Conservation (phyloP, 148 eudicot genomes). For the Vaccinium darrowii region DNA sequence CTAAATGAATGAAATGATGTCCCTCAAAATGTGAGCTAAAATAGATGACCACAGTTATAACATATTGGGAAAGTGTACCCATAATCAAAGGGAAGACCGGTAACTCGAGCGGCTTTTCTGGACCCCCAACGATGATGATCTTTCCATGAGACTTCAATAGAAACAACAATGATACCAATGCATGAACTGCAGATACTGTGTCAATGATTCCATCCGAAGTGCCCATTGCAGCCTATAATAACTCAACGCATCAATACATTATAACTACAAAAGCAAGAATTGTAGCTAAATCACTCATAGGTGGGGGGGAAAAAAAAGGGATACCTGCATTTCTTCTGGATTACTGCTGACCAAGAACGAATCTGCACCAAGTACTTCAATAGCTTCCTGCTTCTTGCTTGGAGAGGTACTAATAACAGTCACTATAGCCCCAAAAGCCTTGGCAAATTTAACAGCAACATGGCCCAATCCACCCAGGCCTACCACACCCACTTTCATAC, state of each 20-base stretch:
- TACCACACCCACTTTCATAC: constrained; percentile 28
- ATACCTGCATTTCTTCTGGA: constrained; percentile 25
- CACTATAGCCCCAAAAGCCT: constrained; percentile 28
- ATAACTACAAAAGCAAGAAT: not conserved
- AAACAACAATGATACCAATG: constrained; percentile 10
- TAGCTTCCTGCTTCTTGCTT: constrained; percentile 26
- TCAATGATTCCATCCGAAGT: constrained; percentile 25
- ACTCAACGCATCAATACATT: not conserved
- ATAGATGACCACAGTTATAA: too few species aligned
- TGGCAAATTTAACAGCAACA: constrained; percentile 34
- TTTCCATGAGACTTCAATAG: constrained; percentile 21
- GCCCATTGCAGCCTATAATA: constrained; percentile 23
- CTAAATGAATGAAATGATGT: not conserved
- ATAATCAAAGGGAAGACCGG: not conserved
- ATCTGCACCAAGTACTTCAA: constrained; percentile 24
- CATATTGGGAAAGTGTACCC: not conserved
- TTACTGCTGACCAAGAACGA: constrained; percentile 24
- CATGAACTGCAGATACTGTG: constrained; percentile 23
- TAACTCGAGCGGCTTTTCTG: not conserved
- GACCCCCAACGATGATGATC: constrained; percentile 20
- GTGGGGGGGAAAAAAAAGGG: not conserved
- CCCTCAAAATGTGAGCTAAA: not conserved
- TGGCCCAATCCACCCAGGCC: constrained; percentile 24
- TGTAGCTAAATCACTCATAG: not conserved
- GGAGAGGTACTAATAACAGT: constrained; percentile 33